Evolutionary conservation across 1,139 yeast genomes (phyloP), one percentile per base, ranked within the genome.

Genomic region (Pichia sp.): DNA sequence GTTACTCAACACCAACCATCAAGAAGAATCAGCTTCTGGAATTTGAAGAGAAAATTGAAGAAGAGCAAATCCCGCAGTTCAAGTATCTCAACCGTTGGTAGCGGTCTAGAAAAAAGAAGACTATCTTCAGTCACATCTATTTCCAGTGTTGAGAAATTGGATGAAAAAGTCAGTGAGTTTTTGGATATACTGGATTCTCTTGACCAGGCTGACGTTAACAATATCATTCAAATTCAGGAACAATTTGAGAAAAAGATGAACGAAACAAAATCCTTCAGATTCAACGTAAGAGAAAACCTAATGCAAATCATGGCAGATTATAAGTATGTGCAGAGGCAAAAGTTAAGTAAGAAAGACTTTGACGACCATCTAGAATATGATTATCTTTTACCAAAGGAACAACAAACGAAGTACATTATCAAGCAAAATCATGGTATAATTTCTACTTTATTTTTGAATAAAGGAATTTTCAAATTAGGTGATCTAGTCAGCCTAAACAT

Each of bases 391-490:
- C 73, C 73, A 1, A 53, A 54, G 7, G 66, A 64, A 32, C 67
- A 63, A 41, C 71, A 69, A 47, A 67, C 65, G 1, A 67, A 61
- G 47, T 69, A 64, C 54, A 52, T 67, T 3, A 60, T 70, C 38
- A 67, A 64, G 51, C 68, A 67, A 47, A 64, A 66, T 34, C 68
- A 67, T 46, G 59, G 62, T 29, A 52, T 57, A 30, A 62, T 70
- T 13, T 62, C 69, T 0, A 62, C 62, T 4, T 54, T 69, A 19
- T 54, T 55, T 23, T 49, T 70, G 19, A 67, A 64, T 50, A 67
- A 63, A 49, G 62, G 62, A 11, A 59, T 69, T 7, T 62, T 65
- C 34, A 68, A 65, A 42, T 55, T 64, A 7, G 72, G 72, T 4
- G 72, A 69, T 50, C 57, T 56, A 30, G 59, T 68, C 5, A 60